Evolutionary conservation across 805 yeast species (phyloP).

Genomic region (Suhomyces pyralidae): DNA sequence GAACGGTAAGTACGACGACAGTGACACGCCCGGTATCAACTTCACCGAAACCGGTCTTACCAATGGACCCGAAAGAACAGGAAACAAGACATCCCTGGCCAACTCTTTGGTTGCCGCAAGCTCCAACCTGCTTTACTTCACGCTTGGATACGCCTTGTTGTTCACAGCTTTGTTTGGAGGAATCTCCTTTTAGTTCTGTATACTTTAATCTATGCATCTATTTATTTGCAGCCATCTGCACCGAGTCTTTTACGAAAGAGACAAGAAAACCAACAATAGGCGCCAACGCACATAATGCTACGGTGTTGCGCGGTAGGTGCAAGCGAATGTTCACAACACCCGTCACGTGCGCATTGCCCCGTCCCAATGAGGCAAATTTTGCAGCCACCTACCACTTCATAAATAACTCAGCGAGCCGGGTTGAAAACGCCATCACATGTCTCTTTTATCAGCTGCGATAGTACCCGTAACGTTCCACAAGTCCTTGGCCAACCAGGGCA

Average conservation of each 20-base stretch:
- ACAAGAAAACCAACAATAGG: background rate
- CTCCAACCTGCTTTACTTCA: constrained; percentile 7
- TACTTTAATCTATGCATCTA: background rate
- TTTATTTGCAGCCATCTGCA: background rate
- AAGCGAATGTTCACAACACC: no score
- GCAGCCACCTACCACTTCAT: background rate
- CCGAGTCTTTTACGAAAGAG: no score
- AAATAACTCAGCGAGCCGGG: background rate
- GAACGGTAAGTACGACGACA: constrained; percentile 17
- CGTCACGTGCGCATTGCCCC: background rate
- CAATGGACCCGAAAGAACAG: constrained; percentile 21
- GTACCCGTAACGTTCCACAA: constrained; percentile 13
- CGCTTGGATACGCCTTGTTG: background rate
- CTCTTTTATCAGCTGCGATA: background rate
- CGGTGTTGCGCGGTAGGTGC: no score
- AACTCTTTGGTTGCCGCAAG: constrained; percentile 12
- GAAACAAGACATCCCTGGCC: constrained; percentile 18
- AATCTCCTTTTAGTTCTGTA: background rate
- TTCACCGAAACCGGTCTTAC: constrained; percentile 42
- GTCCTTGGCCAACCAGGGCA: constrained; percentile 37
- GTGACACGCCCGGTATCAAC: constrained; percentile 24
- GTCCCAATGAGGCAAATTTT: background rate
- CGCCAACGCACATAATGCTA: background rate
- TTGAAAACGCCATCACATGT: background rate
- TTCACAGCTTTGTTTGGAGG: constrained; percentile 1